Conservation (phyloP, 345 rosid genomes). For the Angophora floribunda region DNA sequence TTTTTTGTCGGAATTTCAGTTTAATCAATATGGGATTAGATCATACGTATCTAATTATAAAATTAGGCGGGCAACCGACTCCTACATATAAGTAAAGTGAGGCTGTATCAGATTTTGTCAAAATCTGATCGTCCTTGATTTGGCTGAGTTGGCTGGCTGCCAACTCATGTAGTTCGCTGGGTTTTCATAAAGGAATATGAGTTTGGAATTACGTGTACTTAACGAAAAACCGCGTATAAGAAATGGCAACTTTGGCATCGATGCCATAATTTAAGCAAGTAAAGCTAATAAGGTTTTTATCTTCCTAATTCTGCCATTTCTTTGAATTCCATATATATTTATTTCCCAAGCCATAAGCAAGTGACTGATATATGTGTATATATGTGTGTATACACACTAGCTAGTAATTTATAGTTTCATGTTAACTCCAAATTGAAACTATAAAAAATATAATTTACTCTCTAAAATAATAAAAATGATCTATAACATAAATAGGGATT, state of each 20-base stretch:
- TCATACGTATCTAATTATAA: background rate
- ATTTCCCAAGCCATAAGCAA: background rate
- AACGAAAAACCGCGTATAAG: background rate
- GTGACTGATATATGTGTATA: background rate
- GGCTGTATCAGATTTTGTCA: background rate
- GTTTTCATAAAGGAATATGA: background rate
- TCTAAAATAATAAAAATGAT: background rate
- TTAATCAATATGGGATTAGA: background rate
- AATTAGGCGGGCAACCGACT: background rate
- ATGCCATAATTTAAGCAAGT: background rate
- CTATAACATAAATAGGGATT: background rate
- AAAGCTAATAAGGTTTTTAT: background rate
- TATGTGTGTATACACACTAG: background rate
- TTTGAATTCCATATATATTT: background rate
- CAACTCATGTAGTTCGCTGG: background rate
- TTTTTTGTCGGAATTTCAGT: fast-evolving
- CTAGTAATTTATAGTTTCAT: background rate
- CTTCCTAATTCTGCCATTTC: background rate
- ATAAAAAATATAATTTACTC: background rate
- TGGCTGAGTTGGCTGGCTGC: background rate
- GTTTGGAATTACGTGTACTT: background rate
- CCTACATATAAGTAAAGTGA: background rate
- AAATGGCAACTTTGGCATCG: background rate
- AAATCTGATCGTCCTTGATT: background rate
- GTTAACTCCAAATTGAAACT: background rate